Evolutionary conservation across 441 rosid species (phyloP), one percentile per base, ranked within the genome.

Genomic region (Cnidoscolus chayamansa): DNA sequence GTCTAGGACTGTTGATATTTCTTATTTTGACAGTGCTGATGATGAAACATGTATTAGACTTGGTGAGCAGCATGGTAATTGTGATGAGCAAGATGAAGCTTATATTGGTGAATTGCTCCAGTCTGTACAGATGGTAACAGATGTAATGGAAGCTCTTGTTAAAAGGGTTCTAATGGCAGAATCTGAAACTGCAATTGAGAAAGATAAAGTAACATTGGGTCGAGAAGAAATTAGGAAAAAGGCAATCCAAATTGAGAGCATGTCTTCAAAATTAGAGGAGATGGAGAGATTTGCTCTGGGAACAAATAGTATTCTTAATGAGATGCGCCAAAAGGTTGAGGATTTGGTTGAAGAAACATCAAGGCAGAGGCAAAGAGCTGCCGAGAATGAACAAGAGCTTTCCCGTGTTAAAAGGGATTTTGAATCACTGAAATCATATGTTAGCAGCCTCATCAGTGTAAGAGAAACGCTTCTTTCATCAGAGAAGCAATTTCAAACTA

Each of bases 381-480:
- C 82, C 43, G 98, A 94, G 77, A 94, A 94, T 71, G 98, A 92
- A 80, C 87, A 89, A 71, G 97, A 94, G 87, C 96, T 92, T 61
- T 81, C 79, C 76, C 93, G 88, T 75, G 95, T 94, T 72, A 92
- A 87, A 86, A 84, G 76, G 72, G 98, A 94, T 79, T 90, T 87
- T 51, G 98, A 90, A 77, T 90, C 98, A 25, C 84, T 94, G 77
- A 89, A 87, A 86, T 83, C 87, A 7, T 89, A 86, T 78, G 90
- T 92, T 72, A 85, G 84, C 81, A 84, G 85, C 78, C 90, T 90
- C 57, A 86, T 89, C 58, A 85, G 85, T 79, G 93, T 89, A 67
- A 81, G 93, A 76, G 97, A 94, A 79, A 92, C 93, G 20, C 96
- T 88, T 83, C 83, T 86, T 77, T 89, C 91, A 54, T 87, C 97